These are phyloP conservation scores for Gillenia trifoliata DNA, from an alignment of 306 rosid genomes.

Conservation along the genomic window DNA sequence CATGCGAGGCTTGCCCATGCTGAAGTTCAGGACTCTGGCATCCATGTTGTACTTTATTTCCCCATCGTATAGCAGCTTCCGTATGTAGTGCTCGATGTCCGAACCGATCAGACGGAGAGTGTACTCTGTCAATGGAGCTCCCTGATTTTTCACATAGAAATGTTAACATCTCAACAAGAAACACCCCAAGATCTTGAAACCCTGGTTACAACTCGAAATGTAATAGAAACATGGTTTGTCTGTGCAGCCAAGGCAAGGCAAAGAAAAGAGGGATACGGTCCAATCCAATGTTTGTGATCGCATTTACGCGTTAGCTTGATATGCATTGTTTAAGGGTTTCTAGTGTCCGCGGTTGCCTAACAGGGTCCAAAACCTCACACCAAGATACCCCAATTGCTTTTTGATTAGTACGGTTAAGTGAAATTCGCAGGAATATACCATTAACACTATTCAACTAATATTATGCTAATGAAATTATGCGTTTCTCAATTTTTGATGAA, in stretches of 20 bases:
- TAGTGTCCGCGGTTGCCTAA: too few species aligned
- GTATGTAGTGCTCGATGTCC: slow-evolving; percentile 80
- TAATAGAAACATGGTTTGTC: not conserved
- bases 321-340: too few species aligned
- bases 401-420: too few species aligned
- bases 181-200: not conserved
- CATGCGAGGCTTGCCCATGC: slow-evolving; percentile 97
- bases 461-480: too few species aligned
- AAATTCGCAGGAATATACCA: too few species aligned
- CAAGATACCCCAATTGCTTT: too few species aligned
- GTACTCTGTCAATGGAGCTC: slow-evolving; percentile 82
- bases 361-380: too few species aligned
- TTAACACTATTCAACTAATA: too few species aligned
- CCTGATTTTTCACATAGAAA: slow-evolving; percentile 39
- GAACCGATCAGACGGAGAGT: slow-evolving; percentile 93
- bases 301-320: too few species aligned
- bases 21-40: slow-evolving; percentile 81
- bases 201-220: not conserved
- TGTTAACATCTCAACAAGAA: slow-evolving; percentile 9
- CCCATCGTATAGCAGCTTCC: slow-evolving; percentile 54
- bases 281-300: too few species aligned
- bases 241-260: not conserved
- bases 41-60: slow-evolving; percentile 82
- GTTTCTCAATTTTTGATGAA: too few species aligned
- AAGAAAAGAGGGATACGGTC: too few species aligned